Percentiles rank a stretch among this genome's conserved stretches.
phyloP scores from a whole-genome alignment of 305 asterid species.

The Fraxinus sp. region DNA sequence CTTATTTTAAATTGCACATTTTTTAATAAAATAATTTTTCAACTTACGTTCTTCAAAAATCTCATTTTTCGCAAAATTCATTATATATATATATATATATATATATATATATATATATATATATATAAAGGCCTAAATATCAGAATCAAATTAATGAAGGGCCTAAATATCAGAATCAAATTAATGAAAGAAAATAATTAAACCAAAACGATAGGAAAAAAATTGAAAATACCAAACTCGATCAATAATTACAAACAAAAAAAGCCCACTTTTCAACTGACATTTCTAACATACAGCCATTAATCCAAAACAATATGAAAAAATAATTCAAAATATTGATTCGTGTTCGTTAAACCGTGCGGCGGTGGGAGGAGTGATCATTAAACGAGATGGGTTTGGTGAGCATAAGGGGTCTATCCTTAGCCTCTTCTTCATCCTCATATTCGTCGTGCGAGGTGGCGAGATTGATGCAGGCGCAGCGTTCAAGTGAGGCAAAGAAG shows the following conservation, averaged over 20 bases:
- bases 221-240: background rate
- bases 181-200: background rate
- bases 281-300: background rate
- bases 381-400: slow-evolving; percentile 7
- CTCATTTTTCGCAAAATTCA: background rate
- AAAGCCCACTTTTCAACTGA: background rate
- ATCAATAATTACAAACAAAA: background rate
- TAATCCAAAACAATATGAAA: background rate
- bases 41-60: background rate
- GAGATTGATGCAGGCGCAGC: slow-evolving; percentile 13
- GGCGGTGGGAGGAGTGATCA: background rate
- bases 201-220: too few species aligned
- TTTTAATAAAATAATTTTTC: too few species aligned
- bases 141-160: too few species aligned
- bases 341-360: background rate
- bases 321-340: background rate
- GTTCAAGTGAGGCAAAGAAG: slow-evolving; percentile 7
- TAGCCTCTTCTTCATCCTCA: slow-evolving; percentile 4
- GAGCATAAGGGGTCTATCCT: background rate
- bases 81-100: too few species aligned
- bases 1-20: background rate
- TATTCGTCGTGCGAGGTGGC: background rate
- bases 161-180: background rate
- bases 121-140: too few species aligned
- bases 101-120: too few species aligned